Evolutionary conservation across 2,329 filamentous ascomycete species (phyloP), one percentile per base, ranked within the genome.

Genomic region (Fusarium sacchari): DNA sequence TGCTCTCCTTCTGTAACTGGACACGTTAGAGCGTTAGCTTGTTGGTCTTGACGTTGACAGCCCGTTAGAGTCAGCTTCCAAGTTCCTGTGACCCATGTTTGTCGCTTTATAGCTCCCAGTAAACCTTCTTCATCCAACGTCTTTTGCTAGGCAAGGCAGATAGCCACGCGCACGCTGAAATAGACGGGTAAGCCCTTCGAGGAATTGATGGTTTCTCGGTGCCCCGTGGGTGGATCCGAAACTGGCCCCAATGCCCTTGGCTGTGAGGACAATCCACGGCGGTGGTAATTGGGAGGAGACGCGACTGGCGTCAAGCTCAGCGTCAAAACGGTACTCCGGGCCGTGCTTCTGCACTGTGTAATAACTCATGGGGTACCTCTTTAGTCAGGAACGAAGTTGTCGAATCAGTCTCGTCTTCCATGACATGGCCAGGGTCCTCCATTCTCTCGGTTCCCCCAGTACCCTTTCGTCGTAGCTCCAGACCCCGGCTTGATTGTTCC

Each of bases 371-470:
- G 60, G 55, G 66, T 70, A 70, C 39, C 43, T 61, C 32, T 60
- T 50, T 50, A 50, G 46, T 56, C 43, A 30, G 50, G 76, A 73
- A 77, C 75, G 62, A 59, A 62, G 55, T 44, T 36, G 52, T 70
- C 52, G 46, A 68, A 52, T 71, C 59, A 46, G 50, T 49, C 62
- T 58, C 65, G 57, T 71, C 57, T 70, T 76, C 59, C 65, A 40
- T 60, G 55, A 63, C 66, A 56, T 73, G 56, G 62, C 74, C 53
- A 64, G 73, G 73, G 64, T 52, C 62, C 67, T 56, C 73, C 69
- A 32, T 71, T 68, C 73, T 71, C 67, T 78, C 69, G 72, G 76
- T 76, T 67, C 72, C 72, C 58, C 65, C 73, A 72, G 64, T 64
- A 59, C 59, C 61, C 66, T 30, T 55, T 34, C 28, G 40, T 42